phyloP scores from a whole-genome alignment of 176 grass and related monocot species.

The Zoysia pacifica region DNA sequence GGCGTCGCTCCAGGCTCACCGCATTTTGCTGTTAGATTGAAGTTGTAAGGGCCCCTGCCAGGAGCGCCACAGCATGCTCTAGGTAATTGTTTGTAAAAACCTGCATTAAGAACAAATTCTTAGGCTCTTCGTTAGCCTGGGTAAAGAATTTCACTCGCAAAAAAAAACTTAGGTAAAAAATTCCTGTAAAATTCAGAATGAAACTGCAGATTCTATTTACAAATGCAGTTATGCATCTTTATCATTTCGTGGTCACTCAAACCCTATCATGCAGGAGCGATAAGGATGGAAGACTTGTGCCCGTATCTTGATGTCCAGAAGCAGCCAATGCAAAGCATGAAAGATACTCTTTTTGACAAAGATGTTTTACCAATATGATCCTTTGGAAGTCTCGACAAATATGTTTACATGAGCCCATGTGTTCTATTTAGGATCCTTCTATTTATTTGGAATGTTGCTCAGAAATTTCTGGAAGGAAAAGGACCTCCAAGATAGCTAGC shows the following conservation, averaged over 20 bases:
- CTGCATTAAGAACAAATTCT: slow-evolving; percentile 36
- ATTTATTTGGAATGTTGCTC: slow-evolving; percentile 20
- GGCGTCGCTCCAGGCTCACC: slow-evolving; percentile 56
- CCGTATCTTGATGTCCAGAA: slow-evolving; percentile 19
- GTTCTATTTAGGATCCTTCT: slow-evolving; percentile 1
- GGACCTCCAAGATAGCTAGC: not conserved
- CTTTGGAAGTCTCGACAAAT: not conserved
- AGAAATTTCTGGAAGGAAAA: not conserved
- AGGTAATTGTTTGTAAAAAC: slow-evolving; percentile 64
- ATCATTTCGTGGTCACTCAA: not conserved
- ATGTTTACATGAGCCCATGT: not conserved
- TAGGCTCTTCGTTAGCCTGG: slow-evolving; percentile 27
- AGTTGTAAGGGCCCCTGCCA: slow-evolving; percentile 67
- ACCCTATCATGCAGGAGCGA: slow-evolving; percentile 17
- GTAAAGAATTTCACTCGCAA: not conserved
- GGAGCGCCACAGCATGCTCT: slow-evolving; percentile 77
- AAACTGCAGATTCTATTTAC: slow-evolving; percentile 5
- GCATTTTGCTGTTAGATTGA: slow-evolving; percentile 78
- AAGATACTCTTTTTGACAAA: slow-evolving; percentile 13
- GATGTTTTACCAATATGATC: slow-evolving; percentile 13
- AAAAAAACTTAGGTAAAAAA: not conserved
- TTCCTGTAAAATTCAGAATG: not conserved
- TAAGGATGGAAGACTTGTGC: slow-evolving; percentile 19
- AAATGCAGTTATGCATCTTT: not conserved
- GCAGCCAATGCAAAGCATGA: not conserved